Evolutionary conservation across 2,329 filamentous ascomycete species (phyloP), one percentile per base, ranked within the genome.

Genomic region (Aspergillus amoenus): DNA sequence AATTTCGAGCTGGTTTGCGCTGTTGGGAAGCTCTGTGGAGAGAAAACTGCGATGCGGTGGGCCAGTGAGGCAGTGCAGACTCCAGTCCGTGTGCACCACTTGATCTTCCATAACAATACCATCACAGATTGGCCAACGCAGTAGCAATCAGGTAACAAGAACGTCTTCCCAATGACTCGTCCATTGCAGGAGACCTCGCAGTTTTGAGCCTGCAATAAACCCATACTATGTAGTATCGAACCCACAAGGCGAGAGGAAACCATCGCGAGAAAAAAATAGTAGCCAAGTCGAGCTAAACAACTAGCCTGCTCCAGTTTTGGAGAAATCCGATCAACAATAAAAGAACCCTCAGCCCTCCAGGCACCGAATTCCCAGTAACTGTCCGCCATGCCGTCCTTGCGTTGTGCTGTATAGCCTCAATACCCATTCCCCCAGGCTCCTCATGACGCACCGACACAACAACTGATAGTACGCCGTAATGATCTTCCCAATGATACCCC

Each of bases 401-500:
- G 12, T 22, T 47, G n/a, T 9, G n/a, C 17, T 42, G 40, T 42
- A 18, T 21, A 42, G n/a, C 17, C 15, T 4, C n/a, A 8, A 42
- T 42, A 42, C 40, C 15, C 37, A 37, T 8, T 30, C 15, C 34
- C n/a, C 9, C 34, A 37, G 34, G 3, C 27, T 30, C 9, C 8
- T 30, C 8, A 37, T 37, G 34, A 37, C 34, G 34, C 15, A 13
- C 5, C 34, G 34, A 37, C 34, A n/a, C 34, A 30, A 30, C 27
- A 9, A 30, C 27, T 30, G 8, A 30, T 30, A 30, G 27, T 30
- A 30, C 27, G 27, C 27, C 27, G 27, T 11, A 9, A 30, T 37
- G 15, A 37, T n/a, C 13, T n/a, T 37, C 12, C 12, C 34, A 27
- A 57, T 57, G 55, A 43, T 52, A 57, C 43, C 44, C 55, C 49